A percentile compares a stretch with the other conserved stretches of the same genome.
These are phyloP conservation scores for Diutina scorzettiae DNA, from an alignment of 1,139 yeast species.

Conservation along the genomic window DNA sequence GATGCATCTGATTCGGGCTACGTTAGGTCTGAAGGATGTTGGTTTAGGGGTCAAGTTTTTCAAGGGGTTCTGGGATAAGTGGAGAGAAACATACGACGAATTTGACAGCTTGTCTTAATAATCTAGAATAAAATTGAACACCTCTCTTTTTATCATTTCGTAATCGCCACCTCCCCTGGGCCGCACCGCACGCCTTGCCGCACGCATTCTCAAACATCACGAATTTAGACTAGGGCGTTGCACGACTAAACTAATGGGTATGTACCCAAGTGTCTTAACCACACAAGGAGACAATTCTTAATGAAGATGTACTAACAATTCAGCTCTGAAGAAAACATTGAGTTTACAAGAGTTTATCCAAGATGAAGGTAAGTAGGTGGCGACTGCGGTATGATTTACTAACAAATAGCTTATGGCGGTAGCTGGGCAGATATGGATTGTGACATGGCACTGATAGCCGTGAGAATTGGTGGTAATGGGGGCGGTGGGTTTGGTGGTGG, in stretches of 20 bases:
- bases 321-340: conserved; percentile 1
- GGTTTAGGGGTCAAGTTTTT: conserved; percentile 59
- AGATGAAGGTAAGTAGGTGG: conserved; percentile 1
- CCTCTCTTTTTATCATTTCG: too few relatives aligned
- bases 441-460: conserved; percentile 5
- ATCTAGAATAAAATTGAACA: too few relatives aligned
- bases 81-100: conserved; percentile 5
- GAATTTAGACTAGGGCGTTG: too few relatives aligned
- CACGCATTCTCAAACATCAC: too few relatives aligned
- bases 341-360: conserved; percentile 4
- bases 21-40: conserved; percentile 59
- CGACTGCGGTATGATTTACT: neutral
- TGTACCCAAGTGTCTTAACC: neutral
- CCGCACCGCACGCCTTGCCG: too few relatives aligned
- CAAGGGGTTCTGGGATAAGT: conserved; percentile 36
- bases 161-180: too few relatives aligned
- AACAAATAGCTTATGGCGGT: conserved; percentile 4
- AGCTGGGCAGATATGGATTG: conserved; percentile 4
- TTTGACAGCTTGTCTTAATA: neutral
- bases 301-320: neutral
- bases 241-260: neutral
- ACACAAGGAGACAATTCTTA: neutral
- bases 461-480: neutral
- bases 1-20: conserved; percentile 75
- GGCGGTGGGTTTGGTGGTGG: neutral